Evolutionary conservation across 2,329 filamentous ascomycete species (phyloP).

Genomic region (Colletotrichum orchidophilum): DNA sequence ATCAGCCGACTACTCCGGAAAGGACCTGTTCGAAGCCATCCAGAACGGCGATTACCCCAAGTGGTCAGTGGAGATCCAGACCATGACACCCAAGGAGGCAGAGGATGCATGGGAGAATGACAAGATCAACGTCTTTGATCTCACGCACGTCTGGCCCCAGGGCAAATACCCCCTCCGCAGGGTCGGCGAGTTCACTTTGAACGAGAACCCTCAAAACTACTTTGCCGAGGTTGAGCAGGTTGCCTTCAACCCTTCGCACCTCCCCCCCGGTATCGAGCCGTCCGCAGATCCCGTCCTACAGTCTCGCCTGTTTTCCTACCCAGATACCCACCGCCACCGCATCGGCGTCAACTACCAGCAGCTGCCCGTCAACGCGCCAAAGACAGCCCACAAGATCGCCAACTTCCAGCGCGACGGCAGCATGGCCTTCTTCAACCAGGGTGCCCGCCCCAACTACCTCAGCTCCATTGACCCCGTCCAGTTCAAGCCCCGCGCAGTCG

Average conservation of each 20-base stretch:
- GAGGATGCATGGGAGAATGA: conserved; percentile 45
- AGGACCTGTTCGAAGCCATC: conserved; percentile 50
- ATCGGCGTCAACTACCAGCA: conserved; percentile 68
- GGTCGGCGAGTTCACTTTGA: conserved; percentile 70
- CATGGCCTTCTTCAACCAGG: conserved; percentile 53
- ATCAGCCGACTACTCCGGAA: conserved; percentile 60
- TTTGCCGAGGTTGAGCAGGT: conserved; percentile 76
- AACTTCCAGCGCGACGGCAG: conserved; percentile 50
- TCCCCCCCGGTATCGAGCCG: conserved; percentile 71
- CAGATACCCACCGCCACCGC: conserved; percentile 65
- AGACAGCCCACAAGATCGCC: not conserved
- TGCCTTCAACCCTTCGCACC: conserved; percentile 70
- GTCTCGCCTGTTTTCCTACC: conserved; percentile 63
- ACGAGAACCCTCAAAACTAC: conserved; percentile 73
- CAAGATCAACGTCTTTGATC: conserved; percentile 62
- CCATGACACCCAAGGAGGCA: conserved; percentile 61
- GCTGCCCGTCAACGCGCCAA: conserved; percentile 58
- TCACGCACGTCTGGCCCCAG: conserved; percentile 67
- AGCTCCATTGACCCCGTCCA: conserved; percentile 42
- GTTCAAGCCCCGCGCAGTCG: conserved; percentile 45
- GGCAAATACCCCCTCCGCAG: conserved; percentile 68
- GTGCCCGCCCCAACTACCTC: conserved; percentile 53
- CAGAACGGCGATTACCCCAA: conserved; percentile 53
- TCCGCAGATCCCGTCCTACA: conserved; percentile 65
- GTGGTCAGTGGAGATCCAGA: conserved; percentile 64